Evolutionary conservation across 768 basidiomycete species (phyloP), one percentile per base, ranked within the genome.

Genomic region (Hortiboletus flavorubellus): DNA sequence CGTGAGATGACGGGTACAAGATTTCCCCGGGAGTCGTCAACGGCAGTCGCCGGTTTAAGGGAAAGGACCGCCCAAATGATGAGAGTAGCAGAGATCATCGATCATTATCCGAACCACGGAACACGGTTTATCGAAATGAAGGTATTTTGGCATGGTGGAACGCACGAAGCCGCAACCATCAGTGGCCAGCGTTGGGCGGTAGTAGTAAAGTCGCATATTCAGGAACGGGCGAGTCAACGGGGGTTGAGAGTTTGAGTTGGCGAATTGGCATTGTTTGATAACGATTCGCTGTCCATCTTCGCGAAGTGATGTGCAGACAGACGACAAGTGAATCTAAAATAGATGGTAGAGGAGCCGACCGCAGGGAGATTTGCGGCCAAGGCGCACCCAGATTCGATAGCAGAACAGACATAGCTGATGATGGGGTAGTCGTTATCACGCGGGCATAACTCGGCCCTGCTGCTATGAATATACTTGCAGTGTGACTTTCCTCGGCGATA

Each of bases 1-100:
- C 55, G 60, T 67, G 64, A 60, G 64, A 67, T 35, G 49, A 31
- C 40, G 67, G 66, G 30, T 43, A 42, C 57, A 68, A 50, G 42
- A 56, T 59, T 48, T 54, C 53, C 56, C 49, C 48, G 14, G 30
- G 55, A 54, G 37, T 40, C n/a, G 56, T 47, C 45, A 49, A 59
- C 48, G 58, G 60, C 58, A 53, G 59, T 54, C 56, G 43, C 61
- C 61, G 57, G 37, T 33, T 55, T 4, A 47, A 65, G 54, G 54
- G 54, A 53, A 40, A 49, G 50, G 15, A 11, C 21, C 30, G 35
- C 35, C 43, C 18, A 47, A 34, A 42, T 14, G 35, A 33, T 53
- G 48, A 55, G 26, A 26, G 26, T 26, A 26, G 26, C 26, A 54
- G 46, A 42, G 50, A 39, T 49, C 23, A 54, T 53, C 44, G 50